phyloP scores from a whole-genome alignment of 1,284 basidiomycete species.

The Ustilago trichophora region DNA sequence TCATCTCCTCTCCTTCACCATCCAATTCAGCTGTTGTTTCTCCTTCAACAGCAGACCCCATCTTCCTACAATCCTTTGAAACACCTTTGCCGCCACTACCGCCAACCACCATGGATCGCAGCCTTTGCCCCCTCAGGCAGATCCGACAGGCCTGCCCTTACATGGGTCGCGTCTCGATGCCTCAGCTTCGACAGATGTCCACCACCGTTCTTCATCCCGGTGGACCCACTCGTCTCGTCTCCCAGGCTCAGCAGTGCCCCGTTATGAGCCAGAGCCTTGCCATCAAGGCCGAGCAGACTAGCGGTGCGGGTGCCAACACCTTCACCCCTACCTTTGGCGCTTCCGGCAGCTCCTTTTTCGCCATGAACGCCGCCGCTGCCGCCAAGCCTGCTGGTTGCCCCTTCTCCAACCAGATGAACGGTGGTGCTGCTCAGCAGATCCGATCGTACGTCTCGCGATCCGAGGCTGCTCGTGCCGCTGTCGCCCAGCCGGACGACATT shows the following conservation, averaged over 20 bases:
- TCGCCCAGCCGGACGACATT: constrained; percentile 49
- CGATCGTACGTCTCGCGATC: constrained; percentile 56
- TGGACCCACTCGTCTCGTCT: constrained; percentile 63
- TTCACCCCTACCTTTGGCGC: constrained; percentile 58
- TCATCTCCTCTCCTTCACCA: background rate
- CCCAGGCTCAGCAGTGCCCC: constrained; percentile 67
- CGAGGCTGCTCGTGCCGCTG: constrained; percentile 44
- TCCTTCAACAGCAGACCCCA: background rate
- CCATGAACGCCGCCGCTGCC: constrained; percentile 21
- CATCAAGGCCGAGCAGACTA: constrained; percentile 44
- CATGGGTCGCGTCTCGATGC: constrained; percentile 80
- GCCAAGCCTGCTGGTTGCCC: constrained; percentile 45
- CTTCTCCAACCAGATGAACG: constrained; percentile 42
- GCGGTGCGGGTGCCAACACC: constrained; percentile 65
- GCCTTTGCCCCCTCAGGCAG: constrained; percentile 53
- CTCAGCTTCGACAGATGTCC: constrained; percentile 82
- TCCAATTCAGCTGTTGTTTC: too few relatives aligned
- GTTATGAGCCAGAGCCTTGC: constrained; percentile 71
- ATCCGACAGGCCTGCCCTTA: constrained; percentile 76
- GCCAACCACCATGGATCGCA: constrained; percentile 51
- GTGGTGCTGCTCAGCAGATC: constrained; percentile 41
- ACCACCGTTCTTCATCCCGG: constrained; percentile 69
- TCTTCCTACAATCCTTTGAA: background rate
- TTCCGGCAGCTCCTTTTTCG: constrained; percentile 45
- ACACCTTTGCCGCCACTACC: background rate